Evolutionary conservation across 768 basidiomycete genomes (phyloP).

Genomic region (Kondoa subrosea): DNA sequence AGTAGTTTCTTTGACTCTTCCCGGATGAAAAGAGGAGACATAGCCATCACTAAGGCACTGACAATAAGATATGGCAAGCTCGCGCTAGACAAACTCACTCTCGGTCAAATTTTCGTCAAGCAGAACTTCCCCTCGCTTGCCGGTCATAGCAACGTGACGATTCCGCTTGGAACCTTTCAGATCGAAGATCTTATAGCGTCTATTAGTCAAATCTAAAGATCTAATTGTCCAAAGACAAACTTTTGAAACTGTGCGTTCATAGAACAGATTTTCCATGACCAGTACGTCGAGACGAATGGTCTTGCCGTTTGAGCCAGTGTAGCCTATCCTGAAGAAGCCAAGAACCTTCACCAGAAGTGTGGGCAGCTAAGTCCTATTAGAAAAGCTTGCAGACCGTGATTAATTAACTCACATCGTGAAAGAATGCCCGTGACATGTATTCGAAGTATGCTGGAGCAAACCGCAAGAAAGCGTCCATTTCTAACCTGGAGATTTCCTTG

Average conservation of each 20-base stretch:
- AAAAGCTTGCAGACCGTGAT: background rate
- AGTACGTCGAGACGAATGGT: constrained; percentile 83
- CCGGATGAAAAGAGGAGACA: constrained; percentile 80
- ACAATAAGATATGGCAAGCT: background rate
- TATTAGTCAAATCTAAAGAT: background rate
- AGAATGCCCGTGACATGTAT: constrained; percentile 89
- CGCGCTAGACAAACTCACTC: constrained; percentile 39
- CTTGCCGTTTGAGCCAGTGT: constrained; percentile 51
- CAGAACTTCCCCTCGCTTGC: constrained; percentile 64
- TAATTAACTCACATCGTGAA: constrained; percentile 48
- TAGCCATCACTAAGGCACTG: constrained; percentile 48
- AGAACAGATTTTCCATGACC: constrained; percentile 96
- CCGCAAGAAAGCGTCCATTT: constrained; percentile 84
- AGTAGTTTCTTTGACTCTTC: constrained; percentile 90
- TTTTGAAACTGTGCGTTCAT: constrained; percentile 75
- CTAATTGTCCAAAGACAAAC: constrained; percentile 33
- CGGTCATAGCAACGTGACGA: constrained; percentile 77
- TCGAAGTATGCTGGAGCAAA: constrained; percentile 97
- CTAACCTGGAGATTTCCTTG: constrained; percentile 78
- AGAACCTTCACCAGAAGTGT: constrained; percentile 91
- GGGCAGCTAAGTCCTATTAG: constrained; percentile 64
- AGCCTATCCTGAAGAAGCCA: constrained; percentile 86
- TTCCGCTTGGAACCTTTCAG: constrained; percentile 91
- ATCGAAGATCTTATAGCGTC: constrained; percentile 63
- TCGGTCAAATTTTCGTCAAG: constrained; percentile 92